phyloP scores from a whole-genome alignment of 1,284 basidiomycete genomes.

The Cerioporus squamosus region DNA sequence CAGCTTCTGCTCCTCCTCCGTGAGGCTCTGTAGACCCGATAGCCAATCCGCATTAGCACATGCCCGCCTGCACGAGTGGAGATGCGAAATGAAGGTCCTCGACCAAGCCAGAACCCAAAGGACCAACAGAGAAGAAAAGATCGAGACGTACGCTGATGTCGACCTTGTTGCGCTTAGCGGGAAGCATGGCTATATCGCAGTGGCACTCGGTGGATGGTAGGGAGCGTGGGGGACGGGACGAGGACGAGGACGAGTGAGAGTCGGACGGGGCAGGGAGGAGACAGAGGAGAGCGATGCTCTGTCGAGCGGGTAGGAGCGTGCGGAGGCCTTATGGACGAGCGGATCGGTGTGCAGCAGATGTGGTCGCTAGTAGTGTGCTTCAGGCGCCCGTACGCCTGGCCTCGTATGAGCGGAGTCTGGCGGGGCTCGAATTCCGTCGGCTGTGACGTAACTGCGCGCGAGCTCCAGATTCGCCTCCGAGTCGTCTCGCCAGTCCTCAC shows the following conservation, averaged over 20 bases:
- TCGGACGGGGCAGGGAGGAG: constrained; percentile 9
- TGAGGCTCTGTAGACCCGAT: constrained; percentile 65
- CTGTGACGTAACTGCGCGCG: constrained; percentile 15
- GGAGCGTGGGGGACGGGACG: constrained; percentile 18
- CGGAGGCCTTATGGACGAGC: constrained; percentile 17
- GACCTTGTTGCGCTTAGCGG: constrained; percentile 86
- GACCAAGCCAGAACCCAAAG: not conserved
- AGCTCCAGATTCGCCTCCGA: not conserved
- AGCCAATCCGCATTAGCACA: not conserved
- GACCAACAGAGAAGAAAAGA: constrained; percentile 26
- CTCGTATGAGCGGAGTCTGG: constrained; percentile 14
- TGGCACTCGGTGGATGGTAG: constrained; percentile 12
- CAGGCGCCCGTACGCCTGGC: not conserved
- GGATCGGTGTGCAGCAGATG: constrained; percentile 20
- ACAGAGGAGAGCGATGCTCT: constrained; percentile 13
- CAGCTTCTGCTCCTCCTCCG: constrained; percentile 91
- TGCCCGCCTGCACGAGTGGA: too few species aligned
- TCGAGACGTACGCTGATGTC: constrained; percentile 77
- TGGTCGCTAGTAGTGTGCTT: constrained; percentile 11
- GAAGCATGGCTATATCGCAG: constrained; percentile 62
- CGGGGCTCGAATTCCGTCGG: constrained; percentile 10
- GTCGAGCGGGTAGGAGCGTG: constrained; percentile 20
- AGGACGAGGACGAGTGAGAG: constrained; percentile 28
- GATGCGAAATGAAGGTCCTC: too few species aligned
- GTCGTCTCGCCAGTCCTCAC: not conserved